These are phyloP conservation scores for Podaxis sp. DNA, from an alignment of 768 basidiomycete species.

Conservation along the genomic window DNA sequence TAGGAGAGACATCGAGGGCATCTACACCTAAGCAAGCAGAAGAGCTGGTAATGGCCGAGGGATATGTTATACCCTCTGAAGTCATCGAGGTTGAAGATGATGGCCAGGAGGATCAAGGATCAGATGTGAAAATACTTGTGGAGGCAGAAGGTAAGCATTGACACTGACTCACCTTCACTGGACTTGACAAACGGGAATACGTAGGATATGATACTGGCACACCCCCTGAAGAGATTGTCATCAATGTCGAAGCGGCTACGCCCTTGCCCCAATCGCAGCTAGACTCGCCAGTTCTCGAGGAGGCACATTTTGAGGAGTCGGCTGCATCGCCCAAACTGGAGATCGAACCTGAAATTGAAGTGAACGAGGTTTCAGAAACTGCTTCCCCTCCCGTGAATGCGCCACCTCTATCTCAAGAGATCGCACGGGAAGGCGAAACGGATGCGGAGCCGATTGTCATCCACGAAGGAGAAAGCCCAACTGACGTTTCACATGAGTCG, in stretches of 20 bases:
- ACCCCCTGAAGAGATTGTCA: background rate
- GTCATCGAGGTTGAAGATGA: conserved; percentile 3
- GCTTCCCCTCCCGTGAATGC: background rate
- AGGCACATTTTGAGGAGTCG: background rate
- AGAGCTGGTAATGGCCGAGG: background rate
- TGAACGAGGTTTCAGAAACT: background rate
- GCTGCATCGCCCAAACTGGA: background rate
- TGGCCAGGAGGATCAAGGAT: background rate
- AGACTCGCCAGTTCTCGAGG: background rate
- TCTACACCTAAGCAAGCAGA: background rate
- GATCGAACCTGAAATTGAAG: background rate
- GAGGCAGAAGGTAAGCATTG: background rate
- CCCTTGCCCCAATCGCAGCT: background rate
- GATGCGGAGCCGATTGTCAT: background rate
- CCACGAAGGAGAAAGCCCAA: background rate
- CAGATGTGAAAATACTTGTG: background rate
- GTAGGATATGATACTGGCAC: background rate
- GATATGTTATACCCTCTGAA: background rate
- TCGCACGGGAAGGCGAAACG: background rate
- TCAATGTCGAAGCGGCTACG: background rate
- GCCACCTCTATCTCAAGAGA: background rate
- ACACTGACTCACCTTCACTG: background rate
- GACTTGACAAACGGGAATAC: background rate
- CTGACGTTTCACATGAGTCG: background rate
- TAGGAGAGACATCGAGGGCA: background rate